Evolutionary conservation across 352 stramenopile genomes (phyloP).

Genomic region (Globisporangium camurandrum): DNA sequence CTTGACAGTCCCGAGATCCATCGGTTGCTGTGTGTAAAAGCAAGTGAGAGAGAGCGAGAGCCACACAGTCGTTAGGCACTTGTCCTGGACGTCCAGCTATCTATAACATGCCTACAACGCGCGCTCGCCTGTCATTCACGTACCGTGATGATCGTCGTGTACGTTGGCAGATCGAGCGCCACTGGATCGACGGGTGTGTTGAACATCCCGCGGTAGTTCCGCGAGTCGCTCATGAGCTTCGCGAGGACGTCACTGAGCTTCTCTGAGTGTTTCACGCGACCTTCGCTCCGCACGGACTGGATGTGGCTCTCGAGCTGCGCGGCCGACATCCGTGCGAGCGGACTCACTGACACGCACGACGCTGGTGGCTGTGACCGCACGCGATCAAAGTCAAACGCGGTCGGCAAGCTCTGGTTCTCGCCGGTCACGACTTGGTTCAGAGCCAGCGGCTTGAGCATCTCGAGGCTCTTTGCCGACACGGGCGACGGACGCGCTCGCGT

Average conservation of each 20-base stretch:
- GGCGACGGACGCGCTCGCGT: background rate
- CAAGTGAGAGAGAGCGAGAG: background rate
- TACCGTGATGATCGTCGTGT: conserved; percentile 52
- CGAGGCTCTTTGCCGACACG: background rate
- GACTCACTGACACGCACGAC: conserved; percentile 25
- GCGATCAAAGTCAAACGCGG: conserved; percentile 19
- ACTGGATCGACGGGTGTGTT: conserved; percentile 72
- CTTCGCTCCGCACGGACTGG: conserved; percentile 53
- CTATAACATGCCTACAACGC: background rate
- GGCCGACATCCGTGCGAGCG: conserved; percentile 51
- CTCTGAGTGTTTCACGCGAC: conserved; percentile 53
- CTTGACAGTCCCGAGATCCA: conserved; percentile 90
- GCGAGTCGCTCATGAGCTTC: conserved; percentile 65
- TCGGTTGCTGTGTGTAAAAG: conserved; percentile 39
- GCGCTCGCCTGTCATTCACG: background rate
- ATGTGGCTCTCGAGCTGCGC: conserved; percentile 58
- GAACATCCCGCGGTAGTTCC: conserved; percentile 68
- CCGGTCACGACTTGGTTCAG: conserved; percentile 19
- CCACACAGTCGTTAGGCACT: background rate
- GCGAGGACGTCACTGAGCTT: conserved; percentile 54
- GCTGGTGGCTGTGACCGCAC: conserved; percentile 6
- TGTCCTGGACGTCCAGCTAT: background rate
- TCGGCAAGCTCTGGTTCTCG: conserved; percentile 48
- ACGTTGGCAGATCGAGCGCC: conserved; percentile 60
- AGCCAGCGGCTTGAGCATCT: conserved; percentile 14